A percentile compares a stretch with the other conserved stretches of the same genome.
phyloP scores from a whole-genome alignment of 1,284 basidiomycete species.

The Apiotrichum laibachii region DNA sequence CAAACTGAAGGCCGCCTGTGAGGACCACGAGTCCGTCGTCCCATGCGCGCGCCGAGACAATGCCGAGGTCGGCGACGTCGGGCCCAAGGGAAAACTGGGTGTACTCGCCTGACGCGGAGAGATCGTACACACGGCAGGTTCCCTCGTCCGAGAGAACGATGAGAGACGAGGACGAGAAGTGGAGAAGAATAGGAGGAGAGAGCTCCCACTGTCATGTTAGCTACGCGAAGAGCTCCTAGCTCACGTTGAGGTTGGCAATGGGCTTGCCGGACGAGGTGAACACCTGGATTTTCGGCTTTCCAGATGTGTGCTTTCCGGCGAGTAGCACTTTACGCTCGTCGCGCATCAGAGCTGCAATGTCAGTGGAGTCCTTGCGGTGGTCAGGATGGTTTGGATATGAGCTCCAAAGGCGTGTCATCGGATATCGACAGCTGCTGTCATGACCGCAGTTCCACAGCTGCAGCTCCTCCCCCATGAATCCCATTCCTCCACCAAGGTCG shows the following conservation, averaged over 20 bases:
- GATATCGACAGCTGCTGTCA: too few species aligned
- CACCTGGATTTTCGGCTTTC: slow-evolving; percentile 62
- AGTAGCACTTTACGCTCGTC: slow-evolving; percentile 78
- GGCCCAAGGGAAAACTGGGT: slow-evolving; percentile 77
- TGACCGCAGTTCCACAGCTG: too few species aligned
- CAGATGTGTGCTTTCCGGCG: slow-evolving; percentile 62
- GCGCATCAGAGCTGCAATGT: slow-evolving; percentile 71
- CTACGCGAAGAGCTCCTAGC: slow-evolving; percentile 4
- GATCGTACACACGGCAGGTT: slow-evolving; percentile 81
- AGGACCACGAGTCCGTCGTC: slow-evolving; percentile 83
- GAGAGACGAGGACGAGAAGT: slow-evolving; percentile 61
- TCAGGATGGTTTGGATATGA: neutral
- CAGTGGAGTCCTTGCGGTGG: neutral
- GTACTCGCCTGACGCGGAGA: slow-evolving; percentile 71
- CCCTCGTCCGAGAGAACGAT: slow-evolving; percentile 90
- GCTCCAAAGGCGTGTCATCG: too few species aligned
- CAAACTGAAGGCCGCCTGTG: slow-evolving; percentile 68
- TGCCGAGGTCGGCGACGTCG: slow-evolving; percentile 79
- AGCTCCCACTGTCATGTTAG: slow-evolving; percentile 41
- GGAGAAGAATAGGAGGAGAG: slow-evolving; percentile 38
- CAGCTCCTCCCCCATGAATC: too few species aligned
- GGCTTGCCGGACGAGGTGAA: slow-evolving; percentile 53
- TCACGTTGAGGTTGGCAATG: slow-evolving; percentile 52
- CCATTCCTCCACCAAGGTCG: too few species aligned
- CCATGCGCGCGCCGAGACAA: slow-evolving; percentile 80